Percentiles rank a stretch among this genome's conserved stretches.
These are phyloP conservation scores for Eucalyptus curtisii DNA, from an alignment of 345 rosid species.

Conservation along the genomic window DNA sequence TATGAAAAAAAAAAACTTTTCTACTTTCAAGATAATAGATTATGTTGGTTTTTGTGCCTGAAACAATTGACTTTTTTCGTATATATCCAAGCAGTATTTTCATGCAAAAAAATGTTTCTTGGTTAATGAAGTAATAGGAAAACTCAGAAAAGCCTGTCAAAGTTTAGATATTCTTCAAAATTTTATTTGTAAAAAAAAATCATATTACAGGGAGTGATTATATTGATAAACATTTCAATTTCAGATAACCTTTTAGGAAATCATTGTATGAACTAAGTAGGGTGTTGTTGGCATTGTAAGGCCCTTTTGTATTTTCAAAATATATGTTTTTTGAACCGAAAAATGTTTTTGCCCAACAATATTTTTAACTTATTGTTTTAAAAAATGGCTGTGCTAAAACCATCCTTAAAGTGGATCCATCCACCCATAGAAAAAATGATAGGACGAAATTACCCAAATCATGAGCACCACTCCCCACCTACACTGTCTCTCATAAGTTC, in stretches of 20 bases:
- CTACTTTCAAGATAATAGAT: not conserved
- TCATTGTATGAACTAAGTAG: not conserved
- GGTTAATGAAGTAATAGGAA: too few relatives aligned
- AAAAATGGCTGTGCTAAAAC: not conserved
- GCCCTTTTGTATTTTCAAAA: not conserved
- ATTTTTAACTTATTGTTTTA: not conserved
- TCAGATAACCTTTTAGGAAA: not conserved
- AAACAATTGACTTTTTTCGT: not conserved
- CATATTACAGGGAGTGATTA: not conserved
- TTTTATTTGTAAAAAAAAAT: not conserved
- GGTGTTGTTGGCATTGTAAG: not conserved
- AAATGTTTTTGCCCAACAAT: too few relatives aligned
- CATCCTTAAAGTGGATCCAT: not conserved
- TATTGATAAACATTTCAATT: not conserved
- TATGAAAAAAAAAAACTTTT: too few relatives aligned
- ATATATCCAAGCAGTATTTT: not conserved
- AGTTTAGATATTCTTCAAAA: not conserved
- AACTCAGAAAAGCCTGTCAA: not conserved
- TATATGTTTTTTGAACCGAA: not conserved
- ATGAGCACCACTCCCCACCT: not conserved
- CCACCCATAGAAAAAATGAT: not conserved
- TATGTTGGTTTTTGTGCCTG: not conserved
- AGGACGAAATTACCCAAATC: not conserved
- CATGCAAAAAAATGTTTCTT: not conserved
- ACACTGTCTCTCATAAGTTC: too few relatives aligned